Conservation (phyloP, 345 rosid genomes). For the Aquilaria malaccensis region DNA sequence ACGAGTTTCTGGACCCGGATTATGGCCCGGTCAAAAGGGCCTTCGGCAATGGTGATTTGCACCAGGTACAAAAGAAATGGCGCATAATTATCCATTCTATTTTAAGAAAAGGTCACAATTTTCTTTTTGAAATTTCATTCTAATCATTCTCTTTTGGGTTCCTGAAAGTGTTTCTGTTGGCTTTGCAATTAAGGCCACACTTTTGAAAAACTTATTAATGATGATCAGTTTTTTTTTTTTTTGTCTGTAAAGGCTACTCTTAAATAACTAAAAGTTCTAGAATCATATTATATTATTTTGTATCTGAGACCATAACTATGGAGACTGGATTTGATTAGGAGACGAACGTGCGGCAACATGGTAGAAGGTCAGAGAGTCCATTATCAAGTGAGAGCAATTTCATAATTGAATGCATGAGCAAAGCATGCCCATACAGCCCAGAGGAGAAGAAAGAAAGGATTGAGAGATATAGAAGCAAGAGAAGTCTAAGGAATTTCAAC, state of each 20-base stretch:
- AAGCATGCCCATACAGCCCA: conserved; percentile 68
- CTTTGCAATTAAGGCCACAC: too few relatives aligned
- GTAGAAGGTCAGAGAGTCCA: conserved; percentile 44
- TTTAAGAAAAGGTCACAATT: too few relatives aligned
- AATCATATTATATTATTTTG: background rate
- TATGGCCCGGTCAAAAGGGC: conserved; percentile 59
- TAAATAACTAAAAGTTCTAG: background rate
- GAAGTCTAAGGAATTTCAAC: conserved; percentile 83
- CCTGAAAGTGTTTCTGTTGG: too few relatives aligned
- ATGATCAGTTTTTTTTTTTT: background rate
- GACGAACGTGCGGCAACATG: conserved; percentile 21
- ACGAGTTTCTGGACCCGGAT: conserved; percentile 34
- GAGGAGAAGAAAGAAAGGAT: conserved; percentile 89
- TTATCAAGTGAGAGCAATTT: conserved; percentile 71
- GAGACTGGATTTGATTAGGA: conserved; percentile 13
- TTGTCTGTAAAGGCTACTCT: background rate
- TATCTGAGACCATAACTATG: background rate
- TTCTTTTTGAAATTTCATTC: too few relatives aligned
- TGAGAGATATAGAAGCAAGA: conserved; percentile 79
- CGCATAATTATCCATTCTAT: too few relatives aligned
- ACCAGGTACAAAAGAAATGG: conserved; percentile 27
- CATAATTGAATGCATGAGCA: conserved; percentile 83
- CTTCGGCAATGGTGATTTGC: conserved; percentile 71
- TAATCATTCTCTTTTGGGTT: too few relatives aligned
- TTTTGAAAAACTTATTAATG: too few relatives aligned